Conservation (phyloP, 495 filamentous ascomycete species). For the Amniculicola lignicola region DNA sequence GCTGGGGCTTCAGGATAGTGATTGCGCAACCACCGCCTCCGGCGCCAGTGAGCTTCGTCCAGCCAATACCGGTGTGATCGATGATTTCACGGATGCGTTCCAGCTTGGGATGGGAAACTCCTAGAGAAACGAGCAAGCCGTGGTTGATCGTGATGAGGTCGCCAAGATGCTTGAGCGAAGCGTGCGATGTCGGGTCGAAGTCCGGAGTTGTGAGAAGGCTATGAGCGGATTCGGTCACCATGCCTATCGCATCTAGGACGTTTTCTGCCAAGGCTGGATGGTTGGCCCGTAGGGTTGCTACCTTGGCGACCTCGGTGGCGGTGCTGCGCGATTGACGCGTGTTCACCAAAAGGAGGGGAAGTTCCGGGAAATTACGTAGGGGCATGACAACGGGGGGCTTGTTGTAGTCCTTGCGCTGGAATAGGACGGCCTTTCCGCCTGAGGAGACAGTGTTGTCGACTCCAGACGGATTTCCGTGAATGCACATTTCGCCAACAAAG, state of each 20-base stretch:
- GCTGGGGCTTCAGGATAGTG: slow-evolving; percentile 71
- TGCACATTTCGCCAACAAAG: slow-evolving; percentile 93
- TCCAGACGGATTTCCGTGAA: slow-evolving; percentile 92
- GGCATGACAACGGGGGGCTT: slow-evolving; percentile 75
- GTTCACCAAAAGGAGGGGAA: slow-evolving; percentile 85
- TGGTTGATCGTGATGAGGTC: slow-evolving; percentile 91
- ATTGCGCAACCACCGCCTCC: slow-evolving; percentile 95
- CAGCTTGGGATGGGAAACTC: slow-evolving; percentile 88
- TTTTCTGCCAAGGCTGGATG: slow-evolving; percentile 70
- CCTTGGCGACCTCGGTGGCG: slow-evolving; percentile 78
- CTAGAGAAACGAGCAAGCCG: slow-evolving; percentile 78
- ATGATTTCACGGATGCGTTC: slow-evolving; percentile 91
- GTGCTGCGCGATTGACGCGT: slow-evolving; percentile 82
- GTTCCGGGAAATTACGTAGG: slow-evolving; percentile 79
- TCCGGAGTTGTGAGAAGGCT: slow-evolving; percentile 62
- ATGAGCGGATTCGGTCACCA: slow-evolving; percentile 71
- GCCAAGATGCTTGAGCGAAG: slow-evolving; percentile 66
- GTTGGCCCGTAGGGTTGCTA: slow-evolving; percentile 62
- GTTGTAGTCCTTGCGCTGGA: slow-evolving; percentile 72
- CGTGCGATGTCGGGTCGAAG: slow-evolving; percentile 58
- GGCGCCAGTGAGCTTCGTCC: slow-evolving; percentile 95
- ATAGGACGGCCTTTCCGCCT: slow-evolving; percentile 88
- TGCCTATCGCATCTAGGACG: slow-evolving; percentile 79
- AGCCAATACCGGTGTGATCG: slow-evolving; percentile 84
- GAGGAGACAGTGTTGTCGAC: slow-evolving; percentile 97